Evolutionary conservation across 331 rosid species (phyloP).

Genomic region (Dryas integrifolia): DNA sequence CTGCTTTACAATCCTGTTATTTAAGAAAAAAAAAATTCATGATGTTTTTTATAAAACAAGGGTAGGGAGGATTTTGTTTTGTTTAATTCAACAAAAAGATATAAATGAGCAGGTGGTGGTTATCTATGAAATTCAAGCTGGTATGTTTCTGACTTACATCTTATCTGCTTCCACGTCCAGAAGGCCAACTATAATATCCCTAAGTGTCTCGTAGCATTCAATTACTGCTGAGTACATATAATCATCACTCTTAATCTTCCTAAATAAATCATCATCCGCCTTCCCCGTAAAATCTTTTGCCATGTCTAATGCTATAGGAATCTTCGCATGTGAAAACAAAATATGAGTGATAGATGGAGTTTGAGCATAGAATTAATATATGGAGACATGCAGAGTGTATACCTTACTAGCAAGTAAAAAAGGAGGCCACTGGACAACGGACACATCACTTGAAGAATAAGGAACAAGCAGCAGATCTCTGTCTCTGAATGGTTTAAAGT

Average conservation of each 20-base stretch:
- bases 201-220: conserved; percentile 87
- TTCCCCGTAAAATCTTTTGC: conserved; percentile 84
- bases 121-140: conserved; percentile 8
- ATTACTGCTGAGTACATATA: conserved; percentile 86
- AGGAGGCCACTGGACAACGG: conserved; percentile 98
- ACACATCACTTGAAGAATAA: conserved; percentile 45
- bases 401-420: conserved; percentile 99
- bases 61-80: neutral
- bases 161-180: conserved; percentile 51
- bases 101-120: neutral
- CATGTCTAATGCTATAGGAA: conserved; percentile 98
- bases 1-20: conserved; percentile 46
- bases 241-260: conserved; percentile 60
- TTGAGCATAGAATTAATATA: conserved; percentile 13
- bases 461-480: conserved; percentile 89
- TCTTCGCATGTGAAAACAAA: conserved; percentile 51
- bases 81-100: neutral
- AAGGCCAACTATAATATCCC: conserved; percentile 50
- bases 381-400: conserved; percentile 28
- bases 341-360: conserved; percentile 18
- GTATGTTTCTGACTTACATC: conserved; percentile 45
- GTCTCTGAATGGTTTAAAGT: conserved; percentile 56
- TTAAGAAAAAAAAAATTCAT: conserved; percentile 25
- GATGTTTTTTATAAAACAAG: conserved; percentile 14
- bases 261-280: conserved; percentile 68